phyloP scores from a whole-genome alignment of 169 alveolate species.

The Plasmodium gaboni region DNA sequence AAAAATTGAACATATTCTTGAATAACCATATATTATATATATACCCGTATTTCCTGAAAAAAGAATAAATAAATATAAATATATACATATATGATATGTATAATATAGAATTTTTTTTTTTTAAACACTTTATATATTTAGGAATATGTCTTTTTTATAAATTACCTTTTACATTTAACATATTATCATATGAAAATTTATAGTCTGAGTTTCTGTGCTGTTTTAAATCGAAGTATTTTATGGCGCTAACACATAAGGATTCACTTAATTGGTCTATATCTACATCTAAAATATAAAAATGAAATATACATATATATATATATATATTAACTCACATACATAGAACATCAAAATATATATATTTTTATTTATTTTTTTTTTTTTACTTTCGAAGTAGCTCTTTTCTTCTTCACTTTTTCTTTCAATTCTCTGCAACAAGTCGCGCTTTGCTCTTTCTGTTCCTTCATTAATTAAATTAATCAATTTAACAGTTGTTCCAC shows the following conservation, averaged over 20 bases:
- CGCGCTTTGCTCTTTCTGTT: slow-evolving; percentile 93
- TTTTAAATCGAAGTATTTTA: slow-evolving; percentile 97
- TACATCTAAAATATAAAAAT: slow-evolving; percentile 80
- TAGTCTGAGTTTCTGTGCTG: slow-evolving; percentile 96
- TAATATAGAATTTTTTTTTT: background rate
- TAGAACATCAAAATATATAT: background rate
- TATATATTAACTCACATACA: background rate
- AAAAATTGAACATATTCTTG: slow-evolving; percentile 95
- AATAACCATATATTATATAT: slow-evolving; percentile 95
- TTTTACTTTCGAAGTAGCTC: slow-evolving; percentile 52
- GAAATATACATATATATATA: background rate
- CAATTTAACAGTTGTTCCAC: slow-evolving; percentile 95
- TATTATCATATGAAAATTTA: slow-evolving; percentile 96
- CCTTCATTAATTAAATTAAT: slow-evolving; percentile 97
- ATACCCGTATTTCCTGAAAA: slow-evolving; percentile 93
- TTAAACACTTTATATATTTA: background rate
- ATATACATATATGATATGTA: background rate
- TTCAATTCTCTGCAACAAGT: slow-evolving; percentile 87
- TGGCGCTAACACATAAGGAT: slow-evolving; percentile 97
- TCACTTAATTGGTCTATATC: slow-evolving; percentile 92
- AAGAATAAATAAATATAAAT: slow-evolving; percentile 6
- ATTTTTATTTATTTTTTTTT: slow-evolving; percentile 6
- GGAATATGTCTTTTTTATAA: background rate
- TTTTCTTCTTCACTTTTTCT: slow-evolving; percentile 82
- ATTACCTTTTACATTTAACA: slow-evolving; percentile 98